Conservation (phyloP, 768 basidiomycete genomes). For the Xerocomellus dryophilus region DNA sequence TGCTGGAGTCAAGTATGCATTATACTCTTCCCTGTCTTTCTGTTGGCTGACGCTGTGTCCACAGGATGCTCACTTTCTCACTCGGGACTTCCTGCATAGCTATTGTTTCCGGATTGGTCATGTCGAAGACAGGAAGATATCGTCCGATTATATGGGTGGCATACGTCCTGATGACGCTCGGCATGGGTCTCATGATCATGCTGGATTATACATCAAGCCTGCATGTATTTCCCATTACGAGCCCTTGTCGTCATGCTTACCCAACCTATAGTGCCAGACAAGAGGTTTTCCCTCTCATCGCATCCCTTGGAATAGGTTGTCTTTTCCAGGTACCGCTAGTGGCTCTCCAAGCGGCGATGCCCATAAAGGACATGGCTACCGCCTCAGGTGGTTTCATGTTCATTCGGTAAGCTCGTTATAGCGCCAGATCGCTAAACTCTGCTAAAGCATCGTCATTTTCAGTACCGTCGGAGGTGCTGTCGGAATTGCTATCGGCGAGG, state of each 20-base stretch:
- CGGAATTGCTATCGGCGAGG: constrained; percentile 70
- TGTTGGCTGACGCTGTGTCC: not conserved
- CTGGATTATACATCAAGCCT: constrained; percentile 52
- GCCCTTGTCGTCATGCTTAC: constrained; percentile 2
- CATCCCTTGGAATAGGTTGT: constrained; percentile 62
- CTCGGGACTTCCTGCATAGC: constrained; percentile 56
- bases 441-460: constrained; percentile 5
- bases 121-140: constrained; percentile 58
- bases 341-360: constrained; percentile 84
- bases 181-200: constrained; percentile 73
- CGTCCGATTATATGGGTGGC: constrained; percentile 60
- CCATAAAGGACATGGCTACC: constrained; percentile 82
- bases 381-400: constrained; percentile 70
- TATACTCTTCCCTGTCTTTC: not conserved
- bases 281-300: constrained; percentile 61
- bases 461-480: constrained; percentile 76
- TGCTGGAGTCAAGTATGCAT: constrained; percentile 59
- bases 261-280: constrained; percentile 49
- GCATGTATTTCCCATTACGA: not conserved
- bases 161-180: constrained; percentile 56
- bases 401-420: constrained; percentile 45
- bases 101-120: constrained; percentile 51
- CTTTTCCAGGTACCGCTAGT: constrained; percentile 70
- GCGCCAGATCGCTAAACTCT: not conserved
- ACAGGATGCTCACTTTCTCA: constrained; percentile 73